phyloP scores from a whole-genome alignment of 345 rosid species.

The Hibiscus tridactylites region DNA sequence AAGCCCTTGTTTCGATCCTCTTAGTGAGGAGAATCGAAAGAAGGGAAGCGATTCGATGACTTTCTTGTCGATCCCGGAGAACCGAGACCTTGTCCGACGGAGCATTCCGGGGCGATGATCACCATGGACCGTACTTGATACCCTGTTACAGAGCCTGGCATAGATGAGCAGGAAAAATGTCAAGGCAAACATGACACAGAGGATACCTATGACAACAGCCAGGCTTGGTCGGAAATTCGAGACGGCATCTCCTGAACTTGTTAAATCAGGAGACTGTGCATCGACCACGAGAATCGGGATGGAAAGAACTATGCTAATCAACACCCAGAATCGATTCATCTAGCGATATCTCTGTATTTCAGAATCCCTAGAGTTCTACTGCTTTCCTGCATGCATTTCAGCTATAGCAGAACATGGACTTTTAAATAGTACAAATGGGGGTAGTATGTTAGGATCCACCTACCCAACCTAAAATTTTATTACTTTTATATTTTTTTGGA shows the following conservation, averaged over 20 bases:
- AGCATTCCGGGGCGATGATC: constrained; percentile 9
- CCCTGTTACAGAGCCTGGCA: constrained; percentile 65
- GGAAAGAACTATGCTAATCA: neutral
- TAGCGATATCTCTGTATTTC: neutral
- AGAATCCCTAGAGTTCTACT: neutral
- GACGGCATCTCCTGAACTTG: constrained; percentile 18
- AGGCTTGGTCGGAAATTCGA: constrained; percentile 67
- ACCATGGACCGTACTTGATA: neutral
- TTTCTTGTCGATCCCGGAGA: constrained; percentile 72
- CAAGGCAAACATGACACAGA: constrained; percentile 52
- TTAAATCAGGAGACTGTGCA: constrained; percentile 20
- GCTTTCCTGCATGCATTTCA: constrained; percentile 10
- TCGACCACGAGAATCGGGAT: constrained; percentile 10
- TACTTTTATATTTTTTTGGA: too few species aligned
- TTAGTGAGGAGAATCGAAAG: constrained; percentile 71
- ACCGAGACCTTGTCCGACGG: constrained; percentile 32
- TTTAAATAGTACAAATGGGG: neutral
- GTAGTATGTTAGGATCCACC: neutral
- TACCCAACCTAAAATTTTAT: too few species aligned
- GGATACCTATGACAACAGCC: constrained; percentile 70
- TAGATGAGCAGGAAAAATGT: constrained; percentile 61
- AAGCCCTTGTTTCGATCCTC: constrained; percentile 67
- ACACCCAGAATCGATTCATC: constrained; percentile 19
- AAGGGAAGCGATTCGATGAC: constrained; percentile 80
- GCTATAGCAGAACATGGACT: neutral